A percentile compares a stretch with the other conserved stretches of the same genome.
These are phyloP conservation scores for Aspergillus nidulans DNA, from an alignment of 495 filamentous ascomycete species.

Conservation along the genomic window DNA sequence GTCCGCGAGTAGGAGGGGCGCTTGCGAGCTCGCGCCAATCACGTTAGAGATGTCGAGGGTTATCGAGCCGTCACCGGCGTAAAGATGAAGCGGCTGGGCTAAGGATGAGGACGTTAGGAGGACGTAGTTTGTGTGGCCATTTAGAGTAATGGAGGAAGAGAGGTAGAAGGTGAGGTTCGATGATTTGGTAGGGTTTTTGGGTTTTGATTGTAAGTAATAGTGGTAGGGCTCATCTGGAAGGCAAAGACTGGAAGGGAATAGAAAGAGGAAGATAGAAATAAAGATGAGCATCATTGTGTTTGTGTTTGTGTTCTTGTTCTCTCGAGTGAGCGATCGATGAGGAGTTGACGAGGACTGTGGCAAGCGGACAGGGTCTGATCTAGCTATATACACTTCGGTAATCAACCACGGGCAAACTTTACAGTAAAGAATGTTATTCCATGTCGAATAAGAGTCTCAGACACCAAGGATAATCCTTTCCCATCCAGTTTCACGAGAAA, in stretches of 20 bases:
- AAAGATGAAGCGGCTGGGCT: slow-evolving; percentile 3
- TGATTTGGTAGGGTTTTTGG: neutral
- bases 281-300: neutral
- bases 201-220: neutral
- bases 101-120: slow-evolving; percentile 2
- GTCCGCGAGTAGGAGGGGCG: neutral
- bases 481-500: neutral
- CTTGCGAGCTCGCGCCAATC: slow-evolving; percentile 8
- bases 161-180: neutral
- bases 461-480: neutral
- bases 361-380: too few species aligned
- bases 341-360: too few species aligned
- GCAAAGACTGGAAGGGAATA: neutral
- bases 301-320: too few species aligned
- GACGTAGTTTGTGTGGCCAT: slow-evolving; percentile 10
- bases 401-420: neutral
- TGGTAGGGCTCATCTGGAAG: neutral
- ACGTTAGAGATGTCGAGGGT: slow-evolving; percentile 2
- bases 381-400: neutral
- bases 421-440: neutral
- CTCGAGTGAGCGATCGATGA: too few species aligned
- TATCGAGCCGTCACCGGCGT: slow-evolving; percentile 5
- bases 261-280: neutral
- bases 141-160: slow-evolving; percentile 6
- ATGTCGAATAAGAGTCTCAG: neutral